Conservation (phyloP, 2,329 filamentous ascomycete genomes). For the Epichloe brachyelytri region DNA sequence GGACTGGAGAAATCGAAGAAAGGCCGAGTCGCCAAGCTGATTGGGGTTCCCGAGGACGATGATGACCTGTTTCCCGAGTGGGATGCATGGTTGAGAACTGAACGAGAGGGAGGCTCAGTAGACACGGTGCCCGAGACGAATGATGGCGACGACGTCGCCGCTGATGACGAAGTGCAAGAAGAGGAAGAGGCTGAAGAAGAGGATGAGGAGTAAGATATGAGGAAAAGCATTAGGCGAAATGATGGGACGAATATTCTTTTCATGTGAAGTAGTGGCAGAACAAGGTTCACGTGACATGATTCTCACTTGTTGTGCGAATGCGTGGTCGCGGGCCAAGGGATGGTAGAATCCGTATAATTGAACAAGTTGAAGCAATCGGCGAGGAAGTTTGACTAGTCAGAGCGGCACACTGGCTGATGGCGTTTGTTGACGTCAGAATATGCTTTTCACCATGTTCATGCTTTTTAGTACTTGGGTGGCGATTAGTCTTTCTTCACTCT, state of each 20-base stretch:
- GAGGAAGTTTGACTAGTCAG: no score
- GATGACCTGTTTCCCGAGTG: slow-evolving; percentile 92
- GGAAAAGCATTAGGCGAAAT: slow-evolving; percentile 7
- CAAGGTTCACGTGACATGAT: neutral
- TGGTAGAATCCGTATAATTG: neutral
- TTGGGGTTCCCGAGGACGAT: slow-evolving; percentile 71
- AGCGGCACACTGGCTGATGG: neutral
- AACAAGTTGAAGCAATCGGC: slow-evolving; percentile 3
- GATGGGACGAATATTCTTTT: slow-evolving; percentile 1
- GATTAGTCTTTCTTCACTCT: no score
- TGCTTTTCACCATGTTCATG: no score
- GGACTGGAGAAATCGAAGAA: slow-evolving; percentile 75
- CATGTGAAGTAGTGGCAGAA: neutral
- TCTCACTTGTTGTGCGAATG: neutral
- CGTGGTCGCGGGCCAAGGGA: neutral
- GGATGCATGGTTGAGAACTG: slow-evolving; percentile 77
- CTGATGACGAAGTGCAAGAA: slow-evolving; percentile 8
- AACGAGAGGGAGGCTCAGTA: slow-evolving; percentile 51
- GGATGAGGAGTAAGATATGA: slow-evolving; percentile 13
- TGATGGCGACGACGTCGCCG: slow-evolving; percentile 4
- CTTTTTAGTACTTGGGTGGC: no score
- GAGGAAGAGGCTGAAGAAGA: slow-evolving; percentile 12
- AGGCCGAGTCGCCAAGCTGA: slow-evolving; percentile 66
- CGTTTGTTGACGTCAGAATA: no score
- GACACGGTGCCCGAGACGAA: neutral